Conservation (phyloP, 306 rosid genomes). For the Argentina anserina region DNA sequence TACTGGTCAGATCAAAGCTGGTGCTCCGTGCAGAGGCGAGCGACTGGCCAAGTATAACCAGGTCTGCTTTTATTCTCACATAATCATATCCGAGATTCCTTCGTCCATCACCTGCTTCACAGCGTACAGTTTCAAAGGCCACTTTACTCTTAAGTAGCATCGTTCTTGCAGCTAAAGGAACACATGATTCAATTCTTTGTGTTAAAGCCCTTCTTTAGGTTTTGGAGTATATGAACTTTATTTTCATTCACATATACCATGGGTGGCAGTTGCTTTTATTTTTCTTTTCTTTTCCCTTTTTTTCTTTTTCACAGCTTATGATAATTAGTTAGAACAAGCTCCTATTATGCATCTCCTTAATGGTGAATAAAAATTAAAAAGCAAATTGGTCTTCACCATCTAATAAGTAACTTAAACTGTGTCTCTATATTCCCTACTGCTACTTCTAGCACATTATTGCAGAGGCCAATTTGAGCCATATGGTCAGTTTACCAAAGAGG, state of each 20-base stretch:
- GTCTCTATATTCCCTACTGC: not conserved
- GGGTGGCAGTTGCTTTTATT: not conserved
- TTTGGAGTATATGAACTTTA: not conserved
- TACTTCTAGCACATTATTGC: not conserved
- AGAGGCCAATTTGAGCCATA: not conserved
- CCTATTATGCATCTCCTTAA: too few relatives aligned
- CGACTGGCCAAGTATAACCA: constrained; percentile 90
- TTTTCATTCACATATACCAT: not conserved
- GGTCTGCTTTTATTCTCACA: constrained; percentile 39
- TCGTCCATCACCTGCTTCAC: not conserved
- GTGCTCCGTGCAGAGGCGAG: constrained; percentile 99
- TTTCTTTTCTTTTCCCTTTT: not conserved
- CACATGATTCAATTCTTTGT: not conserved
- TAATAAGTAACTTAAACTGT: not conserved
- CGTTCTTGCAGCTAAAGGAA: not conserved
- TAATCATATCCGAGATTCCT: not conserved
- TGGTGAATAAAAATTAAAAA: not conserved
- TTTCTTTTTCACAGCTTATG: not conserved
- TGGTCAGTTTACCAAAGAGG: not conserved
- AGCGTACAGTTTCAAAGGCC: too few relatives aligned
- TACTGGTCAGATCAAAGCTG: constrained; percentile 86
- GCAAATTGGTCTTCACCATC: not conserved
- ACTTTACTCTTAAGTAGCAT: too few relatives aligned
- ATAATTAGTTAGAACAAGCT: not conserved
- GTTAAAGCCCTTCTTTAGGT: not conserved